Conservation (phyloP, 129 eudicot genomes). For the Calendula officinalis region DNA sequence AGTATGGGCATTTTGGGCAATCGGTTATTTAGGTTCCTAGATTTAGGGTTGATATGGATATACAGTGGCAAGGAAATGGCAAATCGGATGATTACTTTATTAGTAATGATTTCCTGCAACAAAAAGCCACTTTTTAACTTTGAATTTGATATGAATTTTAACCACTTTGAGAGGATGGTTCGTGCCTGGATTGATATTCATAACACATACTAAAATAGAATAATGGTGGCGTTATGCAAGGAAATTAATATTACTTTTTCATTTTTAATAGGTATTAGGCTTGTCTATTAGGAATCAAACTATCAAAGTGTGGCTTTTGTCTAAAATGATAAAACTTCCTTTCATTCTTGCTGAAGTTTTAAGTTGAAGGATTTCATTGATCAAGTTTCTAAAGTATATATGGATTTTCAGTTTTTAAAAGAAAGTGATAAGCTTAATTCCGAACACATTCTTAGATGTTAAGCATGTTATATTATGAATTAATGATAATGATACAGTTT, state of each 20-base stretch:
- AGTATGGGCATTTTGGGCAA: slow-evolving; percentile 17
- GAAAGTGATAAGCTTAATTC: slow-evolving; percentile 1
- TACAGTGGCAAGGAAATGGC: slow-evolving; percentile 11
- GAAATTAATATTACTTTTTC: background rate
- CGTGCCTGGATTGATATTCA: slow-evolving; percentile 6
- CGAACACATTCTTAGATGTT: slow-evolving; percentile 14
- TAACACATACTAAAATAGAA: background rate
- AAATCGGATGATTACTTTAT: background rate
- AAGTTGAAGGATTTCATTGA: slow-evolving; percentile 7
- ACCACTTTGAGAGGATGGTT: slow-evolving; percentile 8
- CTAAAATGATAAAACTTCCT: too few species aligned
- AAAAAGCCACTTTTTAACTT: slow-evolving; percentile 9
- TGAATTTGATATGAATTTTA: background rate
- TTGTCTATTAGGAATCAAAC: too few species aligned
- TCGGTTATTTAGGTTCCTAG: slow-evolving; percentile 4
- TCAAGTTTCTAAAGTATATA: slow-evolving; percentile 5
- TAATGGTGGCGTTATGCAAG: slow-evolving; percentile 2
- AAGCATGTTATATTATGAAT: slow-evolving; percentile 10
- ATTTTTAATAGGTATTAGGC: slow-evolving; percentile 1
- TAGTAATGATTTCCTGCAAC: background rate
- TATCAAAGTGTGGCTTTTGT: too few species aligned
- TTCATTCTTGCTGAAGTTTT: background rate
- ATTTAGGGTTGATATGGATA: slow-evolving; percentile 22
- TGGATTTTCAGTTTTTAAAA: background rate
- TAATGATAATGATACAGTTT: slow-evolving; percentile 23